Evolutionary conservation across 202 grass and related monocot species (phyloP).

Genomic region (Saccharum hybrid): DNA sequence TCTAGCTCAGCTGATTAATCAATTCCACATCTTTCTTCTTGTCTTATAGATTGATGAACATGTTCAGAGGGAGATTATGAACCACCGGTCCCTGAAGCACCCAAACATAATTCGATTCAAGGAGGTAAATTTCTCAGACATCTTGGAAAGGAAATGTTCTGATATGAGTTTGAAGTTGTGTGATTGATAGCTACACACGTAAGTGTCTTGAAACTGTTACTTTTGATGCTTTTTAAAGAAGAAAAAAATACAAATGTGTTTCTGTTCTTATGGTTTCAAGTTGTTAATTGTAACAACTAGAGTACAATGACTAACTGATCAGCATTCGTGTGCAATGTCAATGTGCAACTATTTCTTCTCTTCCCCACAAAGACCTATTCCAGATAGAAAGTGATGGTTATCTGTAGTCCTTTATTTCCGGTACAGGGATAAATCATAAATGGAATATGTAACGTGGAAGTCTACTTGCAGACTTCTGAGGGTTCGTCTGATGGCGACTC

Average conservation of each 20-base stretch:
- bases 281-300: neutral
- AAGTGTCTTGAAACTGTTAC: neutral
- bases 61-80: slow-evolving; percentile 99
- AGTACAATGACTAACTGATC: neutral
- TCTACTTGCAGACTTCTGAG: slow-evolving; percentile 37
- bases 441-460: slow-evolving; percentile 32
- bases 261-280: neutral
- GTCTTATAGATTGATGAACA: slow-evolving; percentile 84
- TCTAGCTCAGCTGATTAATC: neutral
- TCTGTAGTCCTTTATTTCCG: slow-evolving; percentile 28
- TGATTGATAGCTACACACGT: neutral
- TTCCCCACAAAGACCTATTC: slow-evolving; percentile 12
- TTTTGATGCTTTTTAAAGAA: neutral
- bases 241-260: slow-evolving; percentile 5
- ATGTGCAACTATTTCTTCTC: slow-evolving; percentile 2
- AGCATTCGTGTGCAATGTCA: neutral
- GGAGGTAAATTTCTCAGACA: slow-evolving; percentile 66
- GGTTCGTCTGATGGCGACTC: slow-evolving; percentile 37
- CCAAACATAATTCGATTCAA: slow-evolving; percentile 95
- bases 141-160: slow-evolving; percentile 1
- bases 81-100: slow-evolving; percentile 89
- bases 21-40: slow-evolving; percentile 21
- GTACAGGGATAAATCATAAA: neutral
- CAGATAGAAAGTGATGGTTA: slow-evolving; percentile 37
- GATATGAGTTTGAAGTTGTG: neutral